Percentiles rank a stretch among this genome's conserved stretches.
Evolutionary conservation across 345 rosid genomes (phyloP).

Genomic region (Eucalyptus erythrocorys): DNA sequence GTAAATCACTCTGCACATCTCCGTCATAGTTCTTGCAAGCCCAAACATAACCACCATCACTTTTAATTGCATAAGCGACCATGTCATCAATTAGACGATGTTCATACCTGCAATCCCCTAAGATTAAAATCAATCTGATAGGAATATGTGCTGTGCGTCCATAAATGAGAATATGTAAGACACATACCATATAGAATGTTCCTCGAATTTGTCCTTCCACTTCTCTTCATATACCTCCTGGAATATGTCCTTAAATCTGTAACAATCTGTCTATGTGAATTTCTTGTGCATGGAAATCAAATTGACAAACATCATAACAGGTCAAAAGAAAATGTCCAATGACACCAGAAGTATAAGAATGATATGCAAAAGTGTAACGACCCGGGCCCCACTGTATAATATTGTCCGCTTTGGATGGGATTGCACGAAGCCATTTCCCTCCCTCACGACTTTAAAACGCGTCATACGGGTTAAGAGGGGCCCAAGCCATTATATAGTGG

Average conservation of each 20-base stretch:
- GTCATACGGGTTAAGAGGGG: too few relatives aligned
- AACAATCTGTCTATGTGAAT: neutral
- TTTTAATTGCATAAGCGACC: slow-evolving; percentile 95
- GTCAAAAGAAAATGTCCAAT: neutral
- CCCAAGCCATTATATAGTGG: too few relatives aligned
- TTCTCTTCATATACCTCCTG: slow-evolving; percentile 85
- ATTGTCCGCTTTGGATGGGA: too few relatives aligned
- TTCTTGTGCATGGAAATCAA: neutral
- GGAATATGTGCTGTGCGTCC: neutral
- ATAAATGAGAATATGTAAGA: neutral
- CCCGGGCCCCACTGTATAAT: too few relatives aligned
- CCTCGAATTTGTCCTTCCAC: slow-evolving; percentile 91
- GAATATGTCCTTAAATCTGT: slow-evolving; percentile 95
- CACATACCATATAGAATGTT: slow-evolving; percentile 75
- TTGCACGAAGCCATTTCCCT: too few relatives aligned
- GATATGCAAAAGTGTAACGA: neutral
- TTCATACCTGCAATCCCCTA: slow-evolving; percentile 60
- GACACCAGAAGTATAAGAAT: neutral
- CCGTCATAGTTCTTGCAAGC: slow-evolving; percentile 99
- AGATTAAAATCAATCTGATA: neutral
- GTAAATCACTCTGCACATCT: slow-evolving; percentile 97
- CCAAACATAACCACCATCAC: slow-evolving; percentile 99
- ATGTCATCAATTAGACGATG: slow-evolving; percentile 98
- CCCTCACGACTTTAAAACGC: too few relatives aligned
- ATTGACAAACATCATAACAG: neutral